A percentile compares a stretch with the other conserved stretches of the same genome.
These are phyloP conservation scores for Ceratocystis eucalypticola DNA, from an alignment of 2,329 filamentous ascomycete species.

Conservation along the genomic window DNA sequence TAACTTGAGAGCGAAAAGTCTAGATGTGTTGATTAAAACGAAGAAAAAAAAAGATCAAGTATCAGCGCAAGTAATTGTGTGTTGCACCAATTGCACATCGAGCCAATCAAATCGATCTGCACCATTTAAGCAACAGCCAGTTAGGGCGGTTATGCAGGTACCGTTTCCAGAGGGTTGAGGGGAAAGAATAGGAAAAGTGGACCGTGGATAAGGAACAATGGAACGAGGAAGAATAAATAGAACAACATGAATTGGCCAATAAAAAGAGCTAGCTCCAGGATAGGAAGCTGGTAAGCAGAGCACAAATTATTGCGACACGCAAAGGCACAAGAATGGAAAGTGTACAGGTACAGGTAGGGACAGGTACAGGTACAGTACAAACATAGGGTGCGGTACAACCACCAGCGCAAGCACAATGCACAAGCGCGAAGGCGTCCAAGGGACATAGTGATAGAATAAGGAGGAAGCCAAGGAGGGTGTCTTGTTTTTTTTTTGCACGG, in stretches of 20 bases:
- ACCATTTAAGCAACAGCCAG: neutral
- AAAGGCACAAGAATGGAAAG: neutral
- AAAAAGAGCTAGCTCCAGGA: neutral
- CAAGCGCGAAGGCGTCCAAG: neutral
- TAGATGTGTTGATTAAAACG: too few relatives aligned
- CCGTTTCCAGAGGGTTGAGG: neutral
- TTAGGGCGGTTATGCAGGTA: conserved; percentile 4
- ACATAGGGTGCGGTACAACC: neutral
- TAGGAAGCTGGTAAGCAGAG: neutral
- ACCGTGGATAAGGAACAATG: neutral
- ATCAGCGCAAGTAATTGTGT: too few relatives aligned
- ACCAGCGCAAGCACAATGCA: neutral
- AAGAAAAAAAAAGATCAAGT: too few relatives aligned
- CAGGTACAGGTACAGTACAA: conserved; percentile 6
- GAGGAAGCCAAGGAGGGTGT: neutral
- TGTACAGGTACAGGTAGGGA: neutral
- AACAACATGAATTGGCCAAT: neutral
- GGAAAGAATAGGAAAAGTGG: neutral
- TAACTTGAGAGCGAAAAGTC: too few relatives aligned
- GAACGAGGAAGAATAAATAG: conserved; percentile 1
- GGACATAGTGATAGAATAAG: neutral
- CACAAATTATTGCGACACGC: too few relatives aligned
- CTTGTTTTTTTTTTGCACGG: neutral
- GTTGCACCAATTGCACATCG: too few relatives aligned
- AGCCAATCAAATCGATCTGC: neutral